Evolutionary conservation across 257 asterid species (phyloP).

Genomic region (Salvia rosmarinus): DNA sequence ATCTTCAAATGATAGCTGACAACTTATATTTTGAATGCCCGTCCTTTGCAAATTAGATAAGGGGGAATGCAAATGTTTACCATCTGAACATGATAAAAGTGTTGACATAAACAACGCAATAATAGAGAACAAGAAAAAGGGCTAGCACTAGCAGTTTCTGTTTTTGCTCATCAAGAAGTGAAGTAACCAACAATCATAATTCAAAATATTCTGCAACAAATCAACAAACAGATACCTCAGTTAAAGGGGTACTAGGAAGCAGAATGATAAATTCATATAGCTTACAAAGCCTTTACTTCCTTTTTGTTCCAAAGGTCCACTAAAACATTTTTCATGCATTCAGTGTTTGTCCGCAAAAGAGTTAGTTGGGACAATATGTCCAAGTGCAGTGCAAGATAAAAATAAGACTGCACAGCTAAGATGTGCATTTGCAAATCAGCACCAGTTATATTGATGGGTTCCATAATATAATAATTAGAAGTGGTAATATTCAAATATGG

Average conservation of each 20-base stretch:
- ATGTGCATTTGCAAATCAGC: no score
- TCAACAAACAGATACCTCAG: no score
- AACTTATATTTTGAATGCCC: constrained; percentile 24
- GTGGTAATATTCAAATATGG: no score
- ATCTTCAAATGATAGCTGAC: constrained; percentile 42
- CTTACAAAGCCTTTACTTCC: neutral
- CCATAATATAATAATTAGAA: no score
- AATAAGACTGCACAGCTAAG: no score
- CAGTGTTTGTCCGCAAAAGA: no score
- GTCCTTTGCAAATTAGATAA: constrained; percentile 22
- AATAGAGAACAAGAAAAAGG: constrained; percentile 1
- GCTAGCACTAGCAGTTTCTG: neutral
- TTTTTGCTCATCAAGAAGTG: neutral
- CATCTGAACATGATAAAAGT: constrained; percentile 40
- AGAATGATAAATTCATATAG: no score
- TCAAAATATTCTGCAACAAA: neutral
- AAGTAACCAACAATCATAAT: neutral
- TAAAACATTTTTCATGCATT: neutral
- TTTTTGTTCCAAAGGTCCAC: neutral
- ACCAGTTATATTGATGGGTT: no score
- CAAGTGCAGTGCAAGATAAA: neutral
- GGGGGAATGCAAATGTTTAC: constrained; percentile 35
- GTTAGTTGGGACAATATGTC: no score
- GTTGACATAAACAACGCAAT: constrained; percentile 1
- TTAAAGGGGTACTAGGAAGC: no score